These are phyloP conservation scores for Myxozyma neotropica DNA, from an alignment of 805 yeast genomes.

Conservation along the genomic window DNA sequence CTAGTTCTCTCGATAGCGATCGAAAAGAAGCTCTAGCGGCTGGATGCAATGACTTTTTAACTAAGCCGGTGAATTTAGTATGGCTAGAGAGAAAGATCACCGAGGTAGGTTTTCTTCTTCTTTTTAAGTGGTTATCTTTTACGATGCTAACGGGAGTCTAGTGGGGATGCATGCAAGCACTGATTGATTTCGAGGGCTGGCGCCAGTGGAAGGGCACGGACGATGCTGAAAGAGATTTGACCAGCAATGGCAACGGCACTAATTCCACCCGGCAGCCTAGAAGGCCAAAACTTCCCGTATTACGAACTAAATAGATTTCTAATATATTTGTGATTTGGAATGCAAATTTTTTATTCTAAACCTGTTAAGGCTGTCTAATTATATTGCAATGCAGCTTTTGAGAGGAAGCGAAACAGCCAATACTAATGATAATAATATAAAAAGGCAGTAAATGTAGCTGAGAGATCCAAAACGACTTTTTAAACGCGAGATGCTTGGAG, in stretches of 20 bases:
- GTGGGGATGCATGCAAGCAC: slow-evolving; percentile 26
- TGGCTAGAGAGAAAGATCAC: slow-evolving; percentile 94
- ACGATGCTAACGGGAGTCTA: background rate
- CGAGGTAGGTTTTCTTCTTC: slow-evolving; percentile 27
- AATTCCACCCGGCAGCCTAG: background rate
- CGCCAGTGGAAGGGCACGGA: slow-evolving; percentile 44
- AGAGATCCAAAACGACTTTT: no score
- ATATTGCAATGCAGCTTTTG: no score
- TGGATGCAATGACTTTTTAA: slow-evolving; percentile 95
- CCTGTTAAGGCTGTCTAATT: background rate
- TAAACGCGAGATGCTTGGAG: no score
- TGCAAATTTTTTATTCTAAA: background rate
- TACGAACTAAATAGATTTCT: background rate
- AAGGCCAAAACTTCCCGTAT: background rate
- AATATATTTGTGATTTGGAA: background rate
- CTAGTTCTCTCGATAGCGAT: slow-evolving; percentile 82
- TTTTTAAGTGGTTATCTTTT: background rate
- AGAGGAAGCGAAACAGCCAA: no score
- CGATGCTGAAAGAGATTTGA: slow-evolving; percentile 13
- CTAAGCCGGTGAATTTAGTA: slow-evolving; percentile 91
- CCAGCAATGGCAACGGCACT: background rate
- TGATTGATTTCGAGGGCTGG: slow-evolving; percentile 69
- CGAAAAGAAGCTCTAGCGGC: slow-evolving; percentile 90
- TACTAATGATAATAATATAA: no score
- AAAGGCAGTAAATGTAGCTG: no score